Conservation (phyloP, 352 stramenopile species). For the Globisporangium spiculum region DNA sequence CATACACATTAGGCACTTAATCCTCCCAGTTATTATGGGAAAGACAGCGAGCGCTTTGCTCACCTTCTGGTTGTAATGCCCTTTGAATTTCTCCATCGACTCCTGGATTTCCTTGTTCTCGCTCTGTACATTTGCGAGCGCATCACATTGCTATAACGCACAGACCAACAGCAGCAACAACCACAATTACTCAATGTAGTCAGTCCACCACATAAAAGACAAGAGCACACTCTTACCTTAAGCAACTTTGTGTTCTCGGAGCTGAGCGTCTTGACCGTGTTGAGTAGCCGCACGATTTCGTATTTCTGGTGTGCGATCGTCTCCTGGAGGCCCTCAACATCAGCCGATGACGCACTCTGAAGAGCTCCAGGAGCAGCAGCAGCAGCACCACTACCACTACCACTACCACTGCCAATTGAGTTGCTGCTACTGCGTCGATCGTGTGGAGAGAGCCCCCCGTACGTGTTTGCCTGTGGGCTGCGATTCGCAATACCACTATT, state of each 20-base stretch:
- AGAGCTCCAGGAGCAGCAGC: background rate
- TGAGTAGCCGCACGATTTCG: conserved; percentile 78
- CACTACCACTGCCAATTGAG: background rate
- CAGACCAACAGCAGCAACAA: background rate
- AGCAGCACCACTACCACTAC: background rate
- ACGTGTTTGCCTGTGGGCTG: background rate
- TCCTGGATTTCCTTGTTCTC: conserved; percentile 80
- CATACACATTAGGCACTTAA: background rate
- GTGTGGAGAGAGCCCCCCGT: background rate
- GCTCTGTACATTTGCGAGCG: conserved; percentile 60
- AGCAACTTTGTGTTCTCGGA: conserved; percentile 81
- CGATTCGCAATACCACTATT: background rate
- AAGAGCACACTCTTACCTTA: conserved; percentile 41
- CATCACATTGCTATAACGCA: conserved; percentile 65
- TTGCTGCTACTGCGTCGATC: conserved; percentile 4
- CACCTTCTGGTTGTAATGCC: conserved; percentile 86
- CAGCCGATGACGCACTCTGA: conserved; percentile 8
- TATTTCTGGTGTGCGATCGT: conserved; percentile 70
- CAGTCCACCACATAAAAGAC: background rate
- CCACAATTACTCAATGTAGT: background rate
- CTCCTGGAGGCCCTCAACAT: conserved; percentile 50
- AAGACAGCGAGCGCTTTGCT: background rate
- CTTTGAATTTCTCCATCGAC: conserved; percentile 85
- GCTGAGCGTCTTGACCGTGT: conserved; percentile 83
- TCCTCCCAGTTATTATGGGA: background rate